Evolutionary conservation across 768 basidiomycete genomes (phyloP).

Genomic region (Russula lepida): DNA sequence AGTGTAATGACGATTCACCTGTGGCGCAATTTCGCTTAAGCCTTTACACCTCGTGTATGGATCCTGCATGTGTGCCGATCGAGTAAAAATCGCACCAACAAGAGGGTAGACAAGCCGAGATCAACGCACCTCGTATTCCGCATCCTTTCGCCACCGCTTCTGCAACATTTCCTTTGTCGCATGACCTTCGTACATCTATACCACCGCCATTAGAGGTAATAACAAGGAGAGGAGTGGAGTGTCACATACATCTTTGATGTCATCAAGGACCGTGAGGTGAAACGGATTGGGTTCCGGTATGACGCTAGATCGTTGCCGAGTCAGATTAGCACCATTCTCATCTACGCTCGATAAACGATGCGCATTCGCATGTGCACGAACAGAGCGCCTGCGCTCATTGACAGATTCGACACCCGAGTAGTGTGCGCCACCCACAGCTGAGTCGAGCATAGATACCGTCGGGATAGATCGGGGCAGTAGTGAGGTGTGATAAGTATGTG

Average conservation of each 20-base stretch:
- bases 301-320: constrained; percentile 8
- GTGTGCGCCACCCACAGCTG: constrained; percentile 54
- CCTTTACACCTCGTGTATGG: constrained; percentile 19
- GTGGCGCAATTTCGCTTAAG: constrained; percentile 21
- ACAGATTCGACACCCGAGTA: constrained; percentile 46
- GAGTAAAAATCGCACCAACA: too few species aligned
- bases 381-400: constrained; percentile 24
- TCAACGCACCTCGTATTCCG: constrained; percentile 56
- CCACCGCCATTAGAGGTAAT: neutral
- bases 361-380: neutral
- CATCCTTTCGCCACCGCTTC: constrained; percentile 45
- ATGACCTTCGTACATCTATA: constrained; percentile 42
- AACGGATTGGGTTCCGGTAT: constrained; percentile 13
- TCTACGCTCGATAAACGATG: neutral
- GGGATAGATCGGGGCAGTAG: constrained; percentile 36
- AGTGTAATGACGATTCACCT: constrained; percentile 13
- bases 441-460: constrained; percentile 44
- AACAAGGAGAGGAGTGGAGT: neutral
- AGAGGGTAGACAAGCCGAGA: too few species aligned
- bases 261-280: constrained; percentile 45
- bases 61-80: constrained; percentile 24
- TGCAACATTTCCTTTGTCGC: constrained; percentile 46
- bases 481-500: constrained; percentile 40
- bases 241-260: constrained; percentile 39
- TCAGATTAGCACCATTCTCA: neutral